These are phyloP conservation scores for Dichotomopilus funicola DNA, from an alignment of 2,329 filamentous ascomycete genomes.

Conservation along the genomic window DNA sequence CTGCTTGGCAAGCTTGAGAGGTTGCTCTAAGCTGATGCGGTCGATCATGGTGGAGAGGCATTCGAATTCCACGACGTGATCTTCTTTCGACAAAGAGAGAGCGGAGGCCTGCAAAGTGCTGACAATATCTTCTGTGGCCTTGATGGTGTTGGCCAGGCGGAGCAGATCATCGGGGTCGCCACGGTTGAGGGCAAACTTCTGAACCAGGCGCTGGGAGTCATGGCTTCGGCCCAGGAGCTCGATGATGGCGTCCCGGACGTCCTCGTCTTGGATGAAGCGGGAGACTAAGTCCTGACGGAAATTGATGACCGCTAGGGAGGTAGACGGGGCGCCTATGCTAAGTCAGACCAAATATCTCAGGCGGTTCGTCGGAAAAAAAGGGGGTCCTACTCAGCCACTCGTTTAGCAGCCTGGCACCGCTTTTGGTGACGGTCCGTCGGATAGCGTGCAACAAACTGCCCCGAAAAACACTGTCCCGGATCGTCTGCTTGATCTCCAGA, in stretches of 20 bases:
- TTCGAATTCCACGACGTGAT: slow-evolving; percentile 8
- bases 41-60: slow-evolving; percentile 42
- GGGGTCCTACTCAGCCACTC: slow-evolving; percentile 61
- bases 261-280: slow-evolving; percentile 58
- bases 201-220: slow-evolving; percentile 82
- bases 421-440: slow-evolving; percentile 82
- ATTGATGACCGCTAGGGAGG: slow-evolving; percentile 73
- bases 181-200: slow-evolving; percentile 87
- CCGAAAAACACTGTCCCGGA: slow-evolving; percentile 69
- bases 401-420: slow-evolving; percentile 75
- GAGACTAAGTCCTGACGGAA: slow-evolving; percentile 75
- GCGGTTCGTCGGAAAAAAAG: slow-evolving; percentile 6
- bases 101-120: slow-evolving; percentile 33
- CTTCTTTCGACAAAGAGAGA: slow-evolving; percentile 1
- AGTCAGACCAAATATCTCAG: slow-evolving; percentile 4
- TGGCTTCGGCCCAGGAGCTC: slow-evolving; percentile 66
- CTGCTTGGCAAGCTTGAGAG: slow-evolving; percentile 59
- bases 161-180: slow-evolving; percentile 91
- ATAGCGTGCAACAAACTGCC: slow-evolving; percentile 90
- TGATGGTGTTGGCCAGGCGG: slow-evolving; percentile 73
- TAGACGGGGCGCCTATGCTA: slow-evolving; percentile 61
- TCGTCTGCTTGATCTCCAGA: slow-evolving; percentile 80
- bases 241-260: slow-evolving; percentile 64
- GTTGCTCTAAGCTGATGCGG: slow-evolving; percentile 61
- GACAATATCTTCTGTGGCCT: slow-evolving; percentile 62